These are phyloP conservation scores for Russula dissimulans DNA, from an alignment of 768 basidiomycete genomes.

Conservation along the genomic window DNA sequence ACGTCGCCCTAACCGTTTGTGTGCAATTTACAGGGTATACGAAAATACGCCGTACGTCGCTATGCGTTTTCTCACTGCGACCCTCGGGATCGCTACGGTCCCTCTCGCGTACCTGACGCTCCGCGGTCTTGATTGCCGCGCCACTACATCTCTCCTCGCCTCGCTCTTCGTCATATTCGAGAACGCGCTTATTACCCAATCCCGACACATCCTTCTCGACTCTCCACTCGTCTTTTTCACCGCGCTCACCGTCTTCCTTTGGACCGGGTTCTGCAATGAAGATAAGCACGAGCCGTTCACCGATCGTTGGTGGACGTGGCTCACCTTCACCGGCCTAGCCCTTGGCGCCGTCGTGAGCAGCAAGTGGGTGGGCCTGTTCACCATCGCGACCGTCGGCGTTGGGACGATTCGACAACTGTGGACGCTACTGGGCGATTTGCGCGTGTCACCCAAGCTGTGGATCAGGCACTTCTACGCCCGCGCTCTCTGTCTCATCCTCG, in stretches of 20 bases:
- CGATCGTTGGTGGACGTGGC: constrained; percentile 87
- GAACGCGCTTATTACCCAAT: constrained; percentile 93
- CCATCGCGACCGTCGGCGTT: constrained; percentile 86
- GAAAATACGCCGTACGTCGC: constrained; percentile 88
- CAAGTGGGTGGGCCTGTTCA: constrained; percentile 99
- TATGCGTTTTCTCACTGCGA: constrained; percentile 93
- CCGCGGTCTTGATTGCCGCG: constrained; percentile 84
- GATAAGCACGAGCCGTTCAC: constrained; percentile 81
- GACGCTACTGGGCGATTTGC: constrained; percentile 79
- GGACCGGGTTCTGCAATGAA: constrained; percentile 87
- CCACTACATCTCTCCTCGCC: constrained; percentile 85
- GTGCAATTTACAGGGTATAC: constrained; percentile 49
- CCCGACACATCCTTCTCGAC: constrained; percentile 93
- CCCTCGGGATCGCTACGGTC: constrained; percentile 80
- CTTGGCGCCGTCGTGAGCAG: constrained; percentile 90
- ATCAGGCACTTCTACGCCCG: constrained; percentile 81
- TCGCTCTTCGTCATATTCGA: constrained; percentile 92
- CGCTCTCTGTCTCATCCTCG: constrained; percentile 77
- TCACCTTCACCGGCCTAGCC: constrained; percentile 74
- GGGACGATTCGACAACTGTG: constrained; percentile 83
- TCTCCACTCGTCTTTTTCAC: constrained; percentile 99
- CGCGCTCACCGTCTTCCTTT: constrained; percentile 76
- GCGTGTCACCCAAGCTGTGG: constrained; percentile 67
- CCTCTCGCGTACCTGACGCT: constrained; percentile 91
- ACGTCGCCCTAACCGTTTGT: background rate